These are phyloP conservation scores for Draba incana DNA, from an alignment of 345 rosid genomes.

Conservation along the genomic window DNA sequence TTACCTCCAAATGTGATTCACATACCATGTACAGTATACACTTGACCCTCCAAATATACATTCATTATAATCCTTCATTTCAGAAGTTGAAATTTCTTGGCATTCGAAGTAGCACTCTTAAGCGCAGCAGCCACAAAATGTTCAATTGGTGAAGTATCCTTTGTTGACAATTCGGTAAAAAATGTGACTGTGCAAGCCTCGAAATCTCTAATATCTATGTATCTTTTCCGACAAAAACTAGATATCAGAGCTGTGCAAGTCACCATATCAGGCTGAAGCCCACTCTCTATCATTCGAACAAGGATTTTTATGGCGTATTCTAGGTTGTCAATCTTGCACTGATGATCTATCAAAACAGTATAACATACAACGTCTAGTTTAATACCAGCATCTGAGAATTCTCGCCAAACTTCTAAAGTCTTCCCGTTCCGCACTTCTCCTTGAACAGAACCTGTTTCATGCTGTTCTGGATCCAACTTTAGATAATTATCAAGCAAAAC, in stretches of 20 bases:
- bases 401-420: constrained; percentile 44
- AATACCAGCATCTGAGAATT: constrained; percentile 47
- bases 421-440: constrained; percentile 28
- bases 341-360: constrained; percentile 63
- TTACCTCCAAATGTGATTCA: constrained; percentile 16
- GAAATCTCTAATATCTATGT: constrained; percentile 28
- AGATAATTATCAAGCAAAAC: constrained; percentile 56
- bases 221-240: constrained; percentile 49
- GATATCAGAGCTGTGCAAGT: constrained; percentile 61
- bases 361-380: constrained; percentile 58
- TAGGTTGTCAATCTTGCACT: constrained; percentile 55
- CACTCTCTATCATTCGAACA: constrained; percentile 55
- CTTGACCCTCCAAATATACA: constrained; percentile 6
- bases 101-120: constrained; percentile 40
- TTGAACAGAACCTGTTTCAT: constrained; percentile 21
- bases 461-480: constrained; percentile 35
- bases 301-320: constrained; percentile 48
- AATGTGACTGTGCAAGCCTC: constrained; percentile 43
- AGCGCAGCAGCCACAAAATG: constrained; percentile 29
- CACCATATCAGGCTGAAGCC: constrained; percentile 62
- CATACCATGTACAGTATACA: constrained; percentile 1
- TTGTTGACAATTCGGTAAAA: constrained; percentile 44
- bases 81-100: constrained; percentile 6
- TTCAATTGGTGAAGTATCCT: constrained; percentile 43
- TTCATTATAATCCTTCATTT: constrained; percentile 15